Evolutionary conservation across 2,329 filamentous ascomycete genomes (phyloP).

Genomic region (Fusarium nanum): DNA sequence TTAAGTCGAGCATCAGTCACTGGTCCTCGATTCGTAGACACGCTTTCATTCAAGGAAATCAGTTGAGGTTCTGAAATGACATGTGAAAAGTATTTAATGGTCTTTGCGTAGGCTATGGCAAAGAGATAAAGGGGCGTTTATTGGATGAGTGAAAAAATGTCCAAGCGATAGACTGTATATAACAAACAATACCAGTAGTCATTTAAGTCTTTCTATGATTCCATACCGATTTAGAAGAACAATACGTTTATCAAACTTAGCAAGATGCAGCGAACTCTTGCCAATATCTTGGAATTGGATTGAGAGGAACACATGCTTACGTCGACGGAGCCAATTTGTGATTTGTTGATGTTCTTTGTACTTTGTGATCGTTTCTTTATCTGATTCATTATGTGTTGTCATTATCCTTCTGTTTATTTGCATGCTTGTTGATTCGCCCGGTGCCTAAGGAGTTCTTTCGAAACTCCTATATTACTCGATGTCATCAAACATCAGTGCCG

Average conservation of each 20-base stretch:
- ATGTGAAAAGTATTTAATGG: slow-evolving; percentile 14
- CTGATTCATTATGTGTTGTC: neutral
- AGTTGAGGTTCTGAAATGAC: neutral
- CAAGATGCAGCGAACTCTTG: neutral
- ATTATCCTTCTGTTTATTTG: neutral
- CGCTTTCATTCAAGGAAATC: neutral
- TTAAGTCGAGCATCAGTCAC: slow-evolving; percentile 26
- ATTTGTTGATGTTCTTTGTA: neutral
- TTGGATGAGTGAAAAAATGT: slow-evolving; percentile 43
- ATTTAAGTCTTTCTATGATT: slow-evolving; percentile 18
- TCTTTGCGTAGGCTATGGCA: slow-evolving; percentile 29
- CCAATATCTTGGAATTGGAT: neutral
- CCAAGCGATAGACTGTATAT: slow-evolving; percentile 46
- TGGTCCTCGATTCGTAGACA: neutral
- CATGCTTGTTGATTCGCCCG: neutral
- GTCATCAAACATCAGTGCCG: neutral
- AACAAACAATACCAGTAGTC: slow-evolving; percentile 45
- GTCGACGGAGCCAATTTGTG: neutral
- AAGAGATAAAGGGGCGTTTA: slow-evolving; percentile 40
- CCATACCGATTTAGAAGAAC: neutral
- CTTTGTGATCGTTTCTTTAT: neutral
- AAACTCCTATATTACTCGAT: neutral
- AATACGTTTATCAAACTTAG: neutral
- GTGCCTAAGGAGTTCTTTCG: neutral
- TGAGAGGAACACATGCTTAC: neutral